Evolutionary conservation across 208 protist genomes (phyloP), one percentile per base, ranked within the genome.

Genomic region (Leishmania tarentolae): DNA sequence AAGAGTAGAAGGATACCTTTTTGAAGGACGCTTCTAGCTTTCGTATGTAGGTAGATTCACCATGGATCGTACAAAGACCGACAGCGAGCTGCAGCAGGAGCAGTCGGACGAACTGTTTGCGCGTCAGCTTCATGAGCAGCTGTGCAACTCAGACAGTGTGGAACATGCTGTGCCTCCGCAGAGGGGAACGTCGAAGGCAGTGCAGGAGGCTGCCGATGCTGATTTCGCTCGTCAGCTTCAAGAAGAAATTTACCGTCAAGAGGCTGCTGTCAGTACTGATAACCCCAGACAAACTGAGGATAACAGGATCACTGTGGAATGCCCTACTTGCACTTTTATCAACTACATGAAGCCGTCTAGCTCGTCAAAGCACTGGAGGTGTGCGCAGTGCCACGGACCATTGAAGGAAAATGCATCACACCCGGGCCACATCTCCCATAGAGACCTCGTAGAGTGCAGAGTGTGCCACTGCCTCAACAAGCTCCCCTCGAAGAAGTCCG

Each of bases 311-410:
- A 65, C 59, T 0, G 76, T 93, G 52, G 78, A 82, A 21, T 96
- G 92, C 72, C 83, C 92, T 50, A 81, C 77, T 21, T 96, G 92
- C 75, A 94, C 89, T 2, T 94, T 92, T 77, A 76, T 90, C 53
- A 96, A 96, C 77, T 28, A 77, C 3, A 80, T 92, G 53, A 81
- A 83, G 75, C 74, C 89, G 1, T 83, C 86, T 78, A 72, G 82
- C 66, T 79, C 85, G 3, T 86, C 82, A 15, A 83, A 74, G 35
- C 76, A 86, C 15, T 91, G 91, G 80, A 87, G 52, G 9, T 96
- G 92, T 80, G 52, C 79, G 0, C 91, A 94, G 72, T 96, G 92
- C 61, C 74, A 80, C 42, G 86, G 88, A n/a, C 50, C 68, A 8
- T 65, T 96, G 75, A 66, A 74, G 42, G 75, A 85, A 53, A 56